Evolutionary conservation across 2,329 filamentous ascomycete species (phyloP).

Genomic region (Diaporthe citrichinensis): DNA sequence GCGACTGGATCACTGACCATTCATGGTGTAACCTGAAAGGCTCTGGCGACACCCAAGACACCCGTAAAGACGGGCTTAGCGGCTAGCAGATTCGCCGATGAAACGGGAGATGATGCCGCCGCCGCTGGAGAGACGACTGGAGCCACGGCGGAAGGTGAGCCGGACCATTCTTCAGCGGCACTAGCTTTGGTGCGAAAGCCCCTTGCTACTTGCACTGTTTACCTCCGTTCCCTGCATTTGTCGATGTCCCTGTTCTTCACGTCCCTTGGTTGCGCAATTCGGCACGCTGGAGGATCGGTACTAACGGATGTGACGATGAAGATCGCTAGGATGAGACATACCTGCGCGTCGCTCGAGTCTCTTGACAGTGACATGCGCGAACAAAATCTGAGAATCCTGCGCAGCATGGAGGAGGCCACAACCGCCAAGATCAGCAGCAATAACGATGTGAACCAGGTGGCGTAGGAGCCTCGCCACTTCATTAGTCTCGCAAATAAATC

Average conservation of each 20-base stretch:
- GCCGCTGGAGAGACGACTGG: slow-evolving; percentile 48
- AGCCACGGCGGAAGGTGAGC: slow-evolving; percentile 68
- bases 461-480: slow-evolving; percentile 18
- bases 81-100: slow-evolving; percentile 66
- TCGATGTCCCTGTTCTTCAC: slow-evolving; percentile 37
- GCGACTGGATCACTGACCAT: slow-evolving; percentile 32
- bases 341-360: slow-evolving; percentile 38
- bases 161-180: slow-evolving; percentile 74
- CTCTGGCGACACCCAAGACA: slow-evolving; percentile 55
- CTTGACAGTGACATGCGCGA: slow-evolving; percentile 42
- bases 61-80: slow-evolving; percentile 65
- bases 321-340: slow-evolving; percentile 42
- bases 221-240: slow-evolving; percentile 40
- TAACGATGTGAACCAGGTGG: slow-evolving; percentile 37
- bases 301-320: slow-evolving; percentile 38
- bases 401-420: slow-evolving; percentile 40
- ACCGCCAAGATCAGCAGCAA: slow-evolving; percentile 35
- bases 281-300: slow-evolving; percentile 31
- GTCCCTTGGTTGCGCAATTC: slow-evolving; percentile 21
- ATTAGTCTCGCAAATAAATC: slow-evolving; percentile 34
- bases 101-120: slow-evolving; percentile 47
- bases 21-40: slow-evolving; percentile 51
- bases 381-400: slow-evolving; percentile 39
- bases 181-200: slow-evolving; percentile 76
- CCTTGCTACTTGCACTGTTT: slow-evolving; percentile 58